Conservation (phyloP, 1,284 basidiomycete genomes). For the Ceratobasidium sp. region DNA sequence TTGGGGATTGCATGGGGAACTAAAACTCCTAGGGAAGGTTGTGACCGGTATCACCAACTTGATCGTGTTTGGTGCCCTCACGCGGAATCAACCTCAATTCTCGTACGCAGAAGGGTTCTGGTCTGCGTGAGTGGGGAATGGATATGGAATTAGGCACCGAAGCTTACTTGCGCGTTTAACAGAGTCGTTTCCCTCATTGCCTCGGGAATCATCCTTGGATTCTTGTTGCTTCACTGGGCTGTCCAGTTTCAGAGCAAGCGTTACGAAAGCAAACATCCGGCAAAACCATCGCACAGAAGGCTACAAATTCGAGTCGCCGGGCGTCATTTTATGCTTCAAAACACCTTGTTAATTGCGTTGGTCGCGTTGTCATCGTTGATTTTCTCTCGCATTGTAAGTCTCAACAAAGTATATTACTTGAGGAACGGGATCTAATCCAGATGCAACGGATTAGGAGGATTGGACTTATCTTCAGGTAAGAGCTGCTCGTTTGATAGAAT, state of each 20-base stretch:
- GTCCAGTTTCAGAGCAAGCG: conserved; percentile 45
- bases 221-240: conserved; percentile 50
- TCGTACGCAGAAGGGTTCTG: conserved; percentile 52
- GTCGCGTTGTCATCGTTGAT: conserved; percentile 45
- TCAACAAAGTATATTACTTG: neutral
- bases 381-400: conserved; percentile 42
- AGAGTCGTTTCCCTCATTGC: conserved; percentile 50
- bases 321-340: conserved; percentile 53
- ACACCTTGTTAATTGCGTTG: conserved; percentile 50
- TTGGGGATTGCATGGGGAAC: neutral
- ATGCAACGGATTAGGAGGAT: conserved; percentile 37
- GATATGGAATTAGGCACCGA: neutral
- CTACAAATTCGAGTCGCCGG: conserved; percentile 48
- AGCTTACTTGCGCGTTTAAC: too few relatives aligned
- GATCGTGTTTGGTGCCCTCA: conserved; percentile 48
- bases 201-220: conserved; percentile 49
- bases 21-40: conserved; percentile 37
- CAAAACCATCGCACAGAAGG: conserved; percentile 40
- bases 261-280: conserved; percentile 12
- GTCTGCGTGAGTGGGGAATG: conserved; percentile 47
- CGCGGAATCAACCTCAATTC: conserved; percentile 47
- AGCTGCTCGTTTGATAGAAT: neutral
- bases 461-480: conserved; percentile 43
- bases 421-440: neutral
- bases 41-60: conserved; percentile 52